Percentiles rank a stretch among this genome's conserved stretches.
phyloP scores from a whole-genome alignment of 208 protist genomes.

The Endotrypanum monterogeii region DNA sequence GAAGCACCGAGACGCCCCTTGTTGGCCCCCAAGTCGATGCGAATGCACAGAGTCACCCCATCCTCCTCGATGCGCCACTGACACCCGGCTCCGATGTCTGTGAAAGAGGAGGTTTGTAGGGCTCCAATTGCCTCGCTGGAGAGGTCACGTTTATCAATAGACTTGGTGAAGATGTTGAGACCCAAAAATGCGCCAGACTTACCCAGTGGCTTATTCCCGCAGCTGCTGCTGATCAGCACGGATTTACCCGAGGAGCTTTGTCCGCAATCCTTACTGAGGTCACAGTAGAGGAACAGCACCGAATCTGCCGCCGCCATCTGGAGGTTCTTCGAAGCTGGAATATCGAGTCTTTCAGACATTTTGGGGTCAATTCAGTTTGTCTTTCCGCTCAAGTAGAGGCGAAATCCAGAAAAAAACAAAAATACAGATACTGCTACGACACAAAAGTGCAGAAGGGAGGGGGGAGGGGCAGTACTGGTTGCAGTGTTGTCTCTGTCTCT shows the following conservation, averaged over 20 bases:
- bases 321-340: conserved; percentile 69
- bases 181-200: conserved; percentile 69
- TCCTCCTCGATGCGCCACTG: conserved; percentile 61
- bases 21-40: conserved; percentile 56
- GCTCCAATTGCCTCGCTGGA: conserved; percentile 23
- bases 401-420: no score
- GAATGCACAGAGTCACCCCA: conserved; percentile 52
- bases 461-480: no score
- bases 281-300: conserved; percentile 58
- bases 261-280: conserved; percentile 66
- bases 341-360: conserved; percentile 11
- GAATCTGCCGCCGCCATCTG: conserved; percentile 24
- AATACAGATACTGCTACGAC: no score
- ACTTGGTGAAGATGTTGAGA: conserved; percentile 81
- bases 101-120: conserved; percentile 36
- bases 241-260: conserved; percentile 67
- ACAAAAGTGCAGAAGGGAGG: no score
- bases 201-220: conserved; percentile 82
- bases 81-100: conserved; percentile 47
- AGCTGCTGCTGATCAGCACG: conserved; percentile 64
- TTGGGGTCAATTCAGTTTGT: no score
- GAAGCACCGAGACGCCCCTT: conserved; percentile 46
- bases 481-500: no score
- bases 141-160: conserved; percentile 39
- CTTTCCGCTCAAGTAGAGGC: no score